A percentile compares a stretch with the other conserved stretches of the same genome.
These are phyloP conservation scores for Didymella segeticola DNA, from an alignment of 2,329 filamentous ascomycete genomes.

Conservation along the genomic window DNA sequence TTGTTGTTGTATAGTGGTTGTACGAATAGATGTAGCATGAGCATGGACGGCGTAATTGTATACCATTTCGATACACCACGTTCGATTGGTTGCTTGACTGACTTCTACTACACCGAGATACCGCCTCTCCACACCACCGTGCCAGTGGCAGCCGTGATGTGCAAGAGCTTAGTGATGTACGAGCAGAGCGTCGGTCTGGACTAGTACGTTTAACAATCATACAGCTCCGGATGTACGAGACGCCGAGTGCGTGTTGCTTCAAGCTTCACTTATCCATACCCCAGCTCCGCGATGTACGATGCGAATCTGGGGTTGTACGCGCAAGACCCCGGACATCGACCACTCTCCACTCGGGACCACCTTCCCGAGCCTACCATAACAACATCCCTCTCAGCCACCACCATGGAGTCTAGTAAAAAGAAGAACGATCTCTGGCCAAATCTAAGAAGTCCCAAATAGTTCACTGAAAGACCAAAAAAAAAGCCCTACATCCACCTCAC, in stretches of 20 bases:
- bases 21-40: constrained; percentile 42
- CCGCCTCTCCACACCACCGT: no score
- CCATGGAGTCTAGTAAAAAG: no score
- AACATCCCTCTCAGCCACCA: background rate
- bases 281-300: no score
- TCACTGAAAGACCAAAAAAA: background rate
- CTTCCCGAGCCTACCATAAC: background rate
- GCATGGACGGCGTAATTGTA: constrained; percentile 24
- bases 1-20: constrained; percentile 32
- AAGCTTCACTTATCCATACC: no score
- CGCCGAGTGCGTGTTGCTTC: no score
- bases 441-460: background rate
- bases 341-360: background rate
- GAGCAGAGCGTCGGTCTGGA: no score
- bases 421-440: background rate
- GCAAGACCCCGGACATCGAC: background rate
- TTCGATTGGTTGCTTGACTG: no score
- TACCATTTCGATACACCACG: constrained; percentile 14
- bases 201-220: no score
- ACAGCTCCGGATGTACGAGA: no score
- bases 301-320: background rate
- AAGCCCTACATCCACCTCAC: background rate
- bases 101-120: no score
- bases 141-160: no score
- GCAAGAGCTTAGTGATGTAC: no score